Base-by-base conservation (phyloP, 345 rosid species). In the Fremontodendron californicum region DNA sequence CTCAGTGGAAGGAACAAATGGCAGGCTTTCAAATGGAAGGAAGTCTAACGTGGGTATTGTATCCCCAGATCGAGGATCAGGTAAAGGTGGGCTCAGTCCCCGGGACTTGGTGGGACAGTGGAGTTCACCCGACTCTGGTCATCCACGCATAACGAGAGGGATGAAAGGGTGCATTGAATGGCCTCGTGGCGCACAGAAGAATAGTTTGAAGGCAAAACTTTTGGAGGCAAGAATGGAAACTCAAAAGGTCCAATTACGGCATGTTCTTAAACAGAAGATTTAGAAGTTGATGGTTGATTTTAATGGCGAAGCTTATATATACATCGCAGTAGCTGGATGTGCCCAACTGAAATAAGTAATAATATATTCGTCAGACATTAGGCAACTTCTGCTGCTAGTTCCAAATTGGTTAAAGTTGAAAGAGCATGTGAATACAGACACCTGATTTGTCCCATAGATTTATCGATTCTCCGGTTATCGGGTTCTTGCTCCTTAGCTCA, bases 101-200 rank as follows among this genome's bases (percentile, higher is more conserved):
- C 78, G 85, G 5, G 96, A 91, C 74, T 81, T 85, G 68, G 79
- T 71, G 37, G 97, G 85, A 73, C 93, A 91, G 40, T 94, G 98
- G 98, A 92, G 93, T 79, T 91, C 95, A 1, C 97, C 97, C 0
- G 98, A 96, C 51, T 83, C 89, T 0, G 90, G 87, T 64, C 87
- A 89, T 79, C 90, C 90, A 67, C 93, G 88, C 78, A 78, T 93
- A 68, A 84, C 85, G 33, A 83, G 89, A 69, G 97, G 97, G 58
- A 91, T 90, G 97, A 96, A 94, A 81, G 98, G 99, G 40, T 94
- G 99, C 90, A 94, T 96, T 39, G 99, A 96, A 66, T 96, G 98
- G 98, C 92, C 97, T 23, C 92, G 92, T 18, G 92, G 87, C 4
- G 74, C 87, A 18, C 97, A 91, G 82, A 96, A 90, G 89, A 79